Base-by-base conservation (phyloP, 78 protist genomes). In the Dictyostelium firmibasis region DNA sequence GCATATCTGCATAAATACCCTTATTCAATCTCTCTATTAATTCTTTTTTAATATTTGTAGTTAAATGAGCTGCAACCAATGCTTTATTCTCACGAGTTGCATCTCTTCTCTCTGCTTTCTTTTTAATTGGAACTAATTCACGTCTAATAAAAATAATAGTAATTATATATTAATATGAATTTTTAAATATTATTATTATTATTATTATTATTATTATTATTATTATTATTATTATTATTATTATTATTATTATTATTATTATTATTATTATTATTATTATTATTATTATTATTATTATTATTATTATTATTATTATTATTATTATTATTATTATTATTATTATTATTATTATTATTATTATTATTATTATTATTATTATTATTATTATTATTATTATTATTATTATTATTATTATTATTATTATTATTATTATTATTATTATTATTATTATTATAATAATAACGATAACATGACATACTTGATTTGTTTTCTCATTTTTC, bases 71-170 rank as follows among this genome's bases (percentile, higher is more conserved):
- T 11, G 99, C 99, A n/a, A 57, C 81, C 76, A 92, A 91, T 6
- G 99, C 99, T 91, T 98, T 98, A n/a, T 18, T 77, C 44, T 97
- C 98, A 33, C 98, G 75, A 31, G 83, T 78, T 36, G 31, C 31
- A 83, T 98, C 99, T 23, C 98, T 89, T 69, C 92, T 47, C 72
- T 98, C 99, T 41, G 95, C 91, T 83, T 97, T 98, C 93, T 96
- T 96, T 79, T 97, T 95, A 47, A 97, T 86, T 8, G 97, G 91
- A 16, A 98, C 98, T 25, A 97, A 86, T 94, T 98, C 85, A 64
- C 91, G 89, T 84, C 95, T 84, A 81, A 14, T 29, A 1, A n/a
- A n/a, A n/a, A n/a, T n/a, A n/a, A n/a, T n/a, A n/a, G n/a, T n/a
- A n/a, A n/a, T n/a, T n/a, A 76, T 41, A 76, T 41, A n/a, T 41